A percentile compares a stretch with the other conserved stretches of the same genome.
These are phyloP conservation scores for Ogataea minuta DNA, from an alignment of 805 yeast genomes.

Conservation along the genomic window DNA sequence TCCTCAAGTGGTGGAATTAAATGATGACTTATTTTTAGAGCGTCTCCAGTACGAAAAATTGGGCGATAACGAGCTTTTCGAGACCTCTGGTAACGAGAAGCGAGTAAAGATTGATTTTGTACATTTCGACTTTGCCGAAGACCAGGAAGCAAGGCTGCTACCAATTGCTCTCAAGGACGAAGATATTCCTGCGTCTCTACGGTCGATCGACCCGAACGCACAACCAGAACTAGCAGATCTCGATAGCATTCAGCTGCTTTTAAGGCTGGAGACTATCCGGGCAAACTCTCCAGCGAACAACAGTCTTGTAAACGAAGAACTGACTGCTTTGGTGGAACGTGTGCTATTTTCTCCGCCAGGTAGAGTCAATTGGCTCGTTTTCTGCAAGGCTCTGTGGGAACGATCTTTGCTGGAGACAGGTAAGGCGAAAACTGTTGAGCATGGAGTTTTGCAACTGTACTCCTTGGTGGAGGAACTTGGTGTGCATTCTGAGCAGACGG, in stretches of 20 bases:
- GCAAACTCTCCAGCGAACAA: constrained; percentile 72
- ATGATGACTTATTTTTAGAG: constrained; percentile 78
- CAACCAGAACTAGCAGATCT: constrained; percentile 72
- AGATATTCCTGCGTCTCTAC: constrained; percentile 57
- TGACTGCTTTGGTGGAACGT: constrained; percentile 73
- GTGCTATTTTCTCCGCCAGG: constrained; percentile 53
- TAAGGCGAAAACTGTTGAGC: constrained; percentile 82
- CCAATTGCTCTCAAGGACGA: constrained; percentile 64
- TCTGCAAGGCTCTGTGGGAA: constrained; percentile 83
- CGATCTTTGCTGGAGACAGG: constrained; percentile 80
- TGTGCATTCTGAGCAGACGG: constrained; percentile 51
- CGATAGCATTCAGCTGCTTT: constrained; percentile 72
- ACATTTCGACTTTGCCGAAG: constrained; percentile 10
- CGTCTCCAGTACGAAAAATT: constrained; percentile 66
- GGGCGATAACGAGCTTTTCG: constrained; percentile 44
- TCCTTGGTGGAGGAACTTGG: constrained; percentile 88
- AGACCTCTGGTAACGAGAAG: constrained; percentile 36
- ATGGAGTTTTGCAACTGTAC: constrained; percentile 92
- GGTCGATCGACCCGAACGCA: constrained; percentile 67
- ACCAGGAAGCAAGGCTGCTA: constrained; percentile 41
- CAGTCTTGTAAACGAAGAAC: constrained; percentile 74
- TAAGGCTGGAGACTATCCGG: constrained; percentile 60
- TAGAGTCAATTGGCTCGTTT: constrained; percentile 69
- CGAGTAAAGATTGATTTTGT: constrained; percentile 42
- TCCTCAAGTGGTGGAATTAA: constrained; percentile 60